Conservation (phyloP, 2,329 filamentous ascomycete species). For the Meredithiella fracta region DNA sequence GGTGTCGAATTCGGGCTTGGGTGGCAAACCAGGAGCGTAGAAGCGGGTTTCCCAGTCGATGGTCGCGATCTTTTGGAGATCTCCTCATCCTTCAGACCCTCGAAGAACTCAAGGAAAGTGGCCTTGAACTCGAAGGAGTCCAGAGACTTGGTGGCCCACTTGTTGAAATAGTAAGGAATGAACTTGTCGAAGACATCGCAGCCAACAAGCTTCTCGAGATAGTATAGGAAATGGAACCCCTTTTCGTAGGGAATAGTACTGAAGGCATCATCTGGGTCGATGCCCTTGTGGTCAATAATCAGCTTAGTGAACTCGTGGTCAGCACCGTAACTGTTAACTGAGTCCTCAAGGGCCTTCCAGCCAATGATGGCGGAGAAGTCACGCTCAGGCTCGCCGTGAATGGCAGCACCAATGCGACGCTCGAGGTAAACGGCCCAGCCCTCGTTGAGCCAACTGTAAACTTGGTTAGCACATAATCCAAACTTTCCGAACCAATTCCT, state of each 20-base stretch:
- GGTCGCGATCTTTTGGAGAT: conserved; percentile 47
- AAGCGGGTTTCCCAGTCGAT: conserved; percentile 88
- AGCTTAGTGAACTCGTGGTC: conserved; percentile 91
- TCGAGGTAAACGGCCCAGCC: conserved; percentile 95
- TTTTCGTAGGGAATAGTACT: conserved; percentile 90
- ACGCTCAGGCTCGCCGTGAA: conserved; percentile 72
- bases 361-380: conserved; percentile 94
- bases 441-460: conserved; percentile 46
- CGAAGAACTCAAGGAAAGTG: conserved; percentile 75
- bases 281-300: conserved; percentile 68
- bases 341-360: conserved; percentile 77
- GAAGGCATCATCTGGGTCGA: conserved; percentile 92
- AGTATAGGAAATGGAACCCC: conserved; percentile 84
- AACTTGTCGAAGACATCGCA: conserved; percentile 85
- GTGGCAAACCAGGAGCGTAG: conserved; percentile 73
- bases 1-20: conserved; percentile 83
- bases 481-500: not conserved
- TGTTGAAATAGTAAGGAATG: conserved; percentile 86
- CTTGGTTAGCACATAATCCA: not conserved
- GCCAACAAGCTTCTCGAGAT: conserved; percentile 72
- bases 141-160: conserved; percentile 69
- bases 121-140: conserved; percentile 91
- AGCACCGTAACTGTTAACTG: conserved; percentile 59
- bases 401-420: conserved; percentile 57
- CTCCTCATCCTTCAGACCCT: conserved; percentile 42